Evolutionary conservation across 345 rosid species (phyloP).

Genomic region (Draba incana): DNA sequence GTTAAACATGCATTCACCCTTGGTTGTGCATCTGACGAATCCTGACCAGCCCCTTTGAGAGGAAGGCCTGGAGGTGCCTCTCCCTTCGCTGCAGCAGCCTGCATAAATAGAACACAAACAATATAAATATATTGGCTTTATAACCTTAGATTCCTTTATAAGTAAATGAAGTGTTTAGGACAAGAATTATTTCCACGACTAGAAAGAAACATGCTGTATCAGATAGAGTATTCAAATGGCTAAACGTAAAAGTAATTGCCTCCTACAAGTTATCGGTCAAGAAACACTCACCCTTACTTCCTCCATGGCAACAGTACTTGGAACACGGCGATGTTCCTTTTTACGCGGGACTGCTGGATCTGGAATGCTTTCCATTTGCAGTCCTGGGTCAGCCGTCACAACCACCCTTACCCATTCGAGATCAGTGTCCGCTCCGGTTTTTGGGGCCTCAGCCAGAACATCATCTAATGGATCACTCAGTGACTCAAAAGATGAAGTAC

Average conservation of each 20-base stretch:
- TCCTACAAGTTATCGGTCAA: conserved; percentile 9
- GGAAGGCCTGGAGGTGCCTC: conserved; percentile 99
- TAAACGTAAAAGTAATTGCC: conserved; percentile 11
- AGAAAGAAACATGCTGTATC: conserved; percentile 6
- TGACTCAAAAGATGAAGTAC: conserved; percentile 29
- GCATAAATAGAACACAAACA: conserved; percentile 35
- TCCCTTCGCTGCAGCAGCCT: conserved; percentile 99
- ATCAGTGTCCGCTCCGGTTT: conserved; percentile 48
- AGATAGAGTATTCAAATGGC: neutral
- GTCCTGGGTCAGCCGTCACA: conserved; percentile 79
- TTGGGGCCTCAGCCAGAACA: conserved; percentile 38
- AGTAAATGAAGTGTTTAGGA: conserved; percentile 12
- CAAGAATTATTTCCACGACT: conserved; percentile 15
- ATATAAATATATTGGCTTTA: conserved; percentile 13
- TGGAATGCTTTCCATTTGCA: conserved; percentile 71
- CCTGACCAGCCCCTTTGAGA: conserved; percentile 96
- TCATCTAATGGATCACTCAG: conserved; percentile 41
- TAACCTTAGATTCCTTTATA: conserved; percentile 15
- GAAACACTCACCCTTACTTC: conserved; percentile 84
- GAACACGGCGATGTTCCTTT: conserved; percentile 99
- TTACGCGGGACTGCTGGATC: conserved; percentile 64
- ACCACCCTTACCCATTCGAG: conserved; percentile 95
- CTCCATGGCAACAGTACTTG: conserved; percentile 97
- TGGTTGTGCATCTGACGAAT: conserved; percentile 87
- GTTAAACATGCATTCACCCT: conserved; percentile 53